phyloP scores from a whole-genome alignment of 169 alveolate species.

The Prorocentrum cordatum region DNA sequence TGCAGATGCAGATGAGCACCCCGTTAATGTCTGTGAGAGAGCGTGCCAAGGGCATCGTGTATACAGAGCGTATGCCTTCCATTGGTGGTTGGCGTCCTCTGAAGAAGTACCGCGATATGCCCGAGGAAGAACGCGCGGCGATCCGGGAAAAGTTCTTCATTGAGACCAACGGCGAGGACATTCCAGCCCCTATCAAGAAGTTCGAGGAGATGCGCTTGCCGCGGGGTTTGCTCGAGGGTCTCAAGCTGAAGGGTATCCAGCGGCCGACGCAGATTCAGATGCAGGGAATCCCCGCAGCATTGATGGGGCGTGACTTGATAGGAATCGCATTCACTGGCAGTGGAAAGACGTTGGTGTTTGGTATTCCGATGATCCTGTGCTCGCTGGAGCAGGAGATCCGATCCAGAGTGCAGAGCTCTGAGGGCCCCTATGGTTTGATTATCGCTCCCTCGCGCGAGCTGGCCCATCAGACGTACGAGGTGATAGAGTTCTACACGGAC shows the following conservation, averaged over 20 bases:
- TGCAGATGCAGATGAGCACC: conserved; percentile 74
- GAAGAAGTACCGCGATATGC: conserved; percentile 61
- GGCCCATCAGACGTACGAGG: conserved; percentile 86
- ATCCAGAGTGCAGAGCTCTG: conserved; percentile 20
- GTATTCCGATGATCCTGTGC: conserved; percentile 54
- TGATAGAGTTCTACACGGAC: conserved; percentile 43
- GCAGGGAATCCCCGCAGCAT: conserved; percentile 74
- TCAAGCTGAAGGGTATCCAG: conserved; percentile 81
- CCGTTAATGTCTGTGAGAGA: conserved; percentile 74
- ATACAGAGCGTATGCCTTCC: conserved; percentile 71
- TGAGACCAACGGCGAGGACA: conserved; percentile 82
- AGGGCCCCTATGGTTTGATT: conserved; percentile 84
- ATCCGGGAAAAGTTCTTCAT: conserved; percentile 77
- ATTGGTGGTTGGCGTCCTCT: conserved; percentile 58
- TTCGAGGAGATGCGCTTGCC: conserved; percentile 89
- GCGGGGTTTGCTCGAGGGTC: conserved; percentile 78
- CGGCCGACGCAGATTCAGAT: conserved; percentile 90
- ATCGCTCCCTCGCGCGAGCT: conserved; percentile 91
- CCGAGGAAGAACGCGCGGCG: conserved; percentile 71
- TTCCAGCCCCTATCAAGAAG: conserved; percentile 88
- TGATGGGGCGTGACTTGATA: conserved; percentile 48
- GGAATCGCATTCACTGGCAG: conserved; percentile 89
- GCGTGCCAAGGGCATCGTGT: conserved; percentile 75
- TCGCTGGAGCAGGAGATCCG: conserved; percentile 49
- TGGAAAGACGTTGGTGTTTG: conserved; percentile 60